phyloP scores from a whole-genome alignment of 352 stramenopile species.

The Aphanomyces stellatus region DNA sequence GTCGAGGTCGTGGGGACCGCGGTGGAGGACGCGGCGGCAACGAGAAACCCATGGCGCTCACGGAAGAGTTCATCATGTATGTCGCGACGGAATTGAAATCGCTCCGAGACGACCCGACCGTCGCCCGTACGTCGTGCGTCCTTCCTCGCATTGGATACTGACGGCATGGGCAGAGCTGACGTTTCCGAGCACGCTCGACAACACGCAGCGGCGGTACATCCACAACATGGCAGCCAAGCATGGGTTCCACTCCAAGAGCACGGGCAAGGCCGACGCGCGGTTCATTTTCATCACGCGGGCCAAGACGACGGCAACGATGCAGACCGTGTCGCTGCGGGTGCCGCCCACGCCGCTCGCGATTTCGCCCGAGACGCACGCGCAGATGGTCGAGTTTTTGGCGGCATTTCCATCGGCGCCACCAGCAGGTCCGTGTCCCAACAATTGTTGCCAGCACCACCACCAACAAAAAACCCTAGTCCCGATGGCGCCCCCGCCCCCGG shows the following conservation, averaged over 20 bases:
- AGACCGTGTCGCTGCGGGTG: slow-evolving; percentile 53
- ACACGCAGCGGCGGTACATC: slow-evolving; percentile 72
- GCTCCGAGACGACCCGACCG: slow-evolving; percentile 46
- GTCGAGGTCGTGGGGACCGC: slow-evolving; percentile 15
- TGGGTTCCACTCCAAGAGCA: slow-evolving; percentile 76
- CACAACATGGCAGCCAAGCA: slow-evolving; percentile 73
- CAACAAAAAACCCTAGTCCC: no score
- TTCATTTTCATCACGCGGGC: slow-evolving; percentile 76
- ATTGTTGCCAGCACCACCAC: no score
- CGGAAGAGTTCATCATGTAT: slow-evolving; percentile 64
- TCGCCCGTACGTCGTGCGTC: neutral
- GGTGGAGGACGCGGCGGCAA: neutral
- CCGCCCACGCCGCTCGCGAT: slow-evolving; percentile 34
- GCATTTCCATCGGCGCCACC: neutral
- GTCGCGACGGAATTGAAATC: slow-evolving; percentile 48
- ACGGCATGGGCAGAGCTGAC: slow-evolving; percentile 39
- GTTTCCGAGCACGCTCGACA: slow-evolving; percentile 59
- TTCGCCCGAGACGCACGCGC: slow-evolving; percentile 30
- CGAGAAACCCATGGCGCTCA: slow-evolving; percentile 22
- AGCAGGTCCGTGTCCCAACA: neutral
- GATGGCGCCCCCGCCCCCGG: neutral
- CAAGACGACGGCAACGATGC: slow-evolving; percentile 76
- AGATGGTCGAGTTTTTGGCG: slow-evolving; percentile 32
- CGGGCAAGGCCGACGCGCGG: slow-evolving; percentile 46
- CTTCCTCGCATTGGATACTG: neutral